These are phyloP conservation scores for Debaryomyces prosopidis DNA, from an alignment of 805 yeast species.

Conservation along the genomic window DNA sequence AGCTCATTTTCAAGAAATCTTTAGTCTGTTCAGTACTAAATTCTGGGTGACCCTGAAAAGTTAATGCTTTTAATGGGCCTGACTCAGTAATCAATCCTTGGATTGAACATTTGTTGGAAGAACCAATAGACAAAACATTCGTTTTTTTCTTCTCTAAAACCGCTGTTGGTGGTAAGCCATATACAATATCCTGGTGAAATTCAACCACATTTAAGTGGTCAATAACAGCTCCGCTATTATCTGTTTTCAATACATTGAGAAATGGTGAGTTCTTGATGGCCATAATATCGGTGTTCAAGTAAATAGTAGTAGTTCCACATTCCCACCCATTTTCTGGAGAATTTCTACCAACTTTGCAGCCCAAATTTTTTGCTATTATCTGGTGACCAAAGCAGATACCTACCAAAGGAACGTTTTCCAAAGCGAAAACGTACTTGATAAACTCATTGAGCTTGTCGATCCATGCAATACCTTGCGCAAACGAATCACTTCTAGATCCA, in stretches of 20 bases:
- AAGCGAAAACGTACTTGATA: constrained; percentile 17
- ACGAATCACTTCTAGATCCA: constrained; percentile 53
- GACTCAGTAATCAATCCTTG: constrained; percentile 63
- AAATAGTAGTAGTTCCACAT: constrained; percentile 55
- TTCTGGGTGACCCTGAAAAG: constrained; percentile 93
- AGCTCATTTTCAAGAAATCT: constrained; percentile 21
- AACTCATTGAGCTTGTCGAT: constrained; percentile 39
- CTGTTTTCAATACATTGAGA: constrained; percentile 32
- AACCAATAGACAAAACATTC: constrained; percentile 45
- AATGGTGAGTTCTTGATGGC: constrained; percentile 25
- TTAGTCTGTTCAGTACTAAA: constrained; percentile 44
- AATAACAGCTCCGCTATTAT: constrained; percentile 34
- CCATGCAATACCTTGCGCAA: constrained; percentile 41
- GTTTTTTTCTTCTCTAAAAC: constrained; percentile 23
- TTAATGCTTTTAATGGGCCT: constrained; percentile 50
- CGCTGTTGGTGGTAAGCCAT: constrained; percentile 38
- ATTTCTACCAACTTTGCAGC: constrained; percentile 57
- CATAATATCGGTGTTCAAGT: constrained; percentile 42
- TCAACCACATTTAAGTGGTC: constrained; percentile 37
- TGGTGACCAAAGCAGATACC: constrained; percentile 93
- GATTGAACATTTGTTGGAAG: constrained; percentile 51
- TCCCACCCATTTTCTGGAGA: constrained; percentile 64
- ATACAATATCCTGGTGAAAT: constrained; percentile 41
- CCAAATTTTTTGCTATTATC: constrained; percentile 65
- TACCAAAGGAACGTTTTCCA: constrained; percentile 41